These are phyloP conservation scores for Taiwanofungus camphoratus DNA, from an alignment of 1,284 basidiomycete species.

Conservation along the genomic window DNA sequence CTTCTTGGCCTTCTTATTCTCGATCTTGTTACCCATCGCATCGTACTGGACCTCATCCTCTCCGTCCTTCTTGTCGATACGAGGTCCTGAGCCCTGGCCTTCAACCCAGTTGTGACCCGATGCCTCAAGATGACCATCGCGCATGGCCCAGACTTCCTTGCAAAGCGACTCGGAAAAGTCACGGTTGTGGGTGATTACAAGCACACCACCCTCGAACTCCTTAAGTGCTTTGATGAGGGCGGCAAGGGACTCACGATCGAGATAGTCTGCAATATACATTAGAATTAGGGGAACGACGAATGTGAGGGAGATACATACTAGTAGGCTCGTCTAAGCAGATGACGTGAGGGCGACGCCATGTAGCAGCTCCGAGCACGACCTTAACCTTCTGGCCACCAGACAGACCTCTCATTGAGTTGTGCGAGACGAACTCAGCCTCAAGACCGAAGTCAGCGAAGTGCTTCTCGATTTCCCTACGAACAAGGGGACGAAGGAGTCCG, in stretches of 20 bases:
- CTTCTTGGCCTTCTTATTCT: conserved; percentile 82
- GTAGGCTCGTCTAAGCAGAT: conserved; percentile 98
- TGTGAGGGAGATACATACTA: conserved; percentile 41
- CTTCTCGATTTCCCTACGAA: conserved; percentile 96
- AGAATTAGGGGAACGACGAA: conserved; percentile 10
- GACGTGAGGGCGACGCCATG: conserved; percentile 97
- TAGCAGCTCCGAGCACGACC: conserved; percentile 97
- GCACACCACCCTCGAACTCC: conserved; percentile 94
- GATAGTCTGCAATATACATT: conserved; percentile 61
- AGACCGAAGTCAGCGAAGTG: conserved; percentile 97
- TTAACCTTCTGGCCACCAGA: conserved; percentile 99
- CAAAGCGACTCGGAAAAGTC: conserved; percentile 98
- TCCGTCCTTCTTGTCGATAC: conserved; percentile 86
- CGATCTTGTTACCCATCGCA: conserved; percentile 96
- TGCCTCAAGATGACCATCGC: conserved; percentile 86
- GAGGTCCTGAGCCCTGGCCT: conserved; percentile 87
- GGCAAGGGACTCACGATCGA: conserved; percentile 96
- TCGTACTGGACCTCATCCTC: conserved; percentile 89
- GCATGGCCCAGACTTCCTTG: conserved; percentile 91
- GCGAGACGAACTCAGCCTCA: conserved; percentile 93
- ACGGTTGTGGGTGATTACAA: conserved; percentile 95
- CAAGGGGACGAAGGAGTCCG: conserved; percentile 92
- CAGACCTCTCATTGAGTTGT: conserved; percentile 96
- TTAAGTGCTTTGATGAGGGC: conserved; percentile 95
- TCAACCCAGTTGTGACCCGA: conserved; percentile 99